Percentiles rank a stretch among this genome's conserved stretches.
Evolutionary conservation across 129 eudicot genomes (phyloP).

Genomic region (Artemisia tridentata): DNA sequence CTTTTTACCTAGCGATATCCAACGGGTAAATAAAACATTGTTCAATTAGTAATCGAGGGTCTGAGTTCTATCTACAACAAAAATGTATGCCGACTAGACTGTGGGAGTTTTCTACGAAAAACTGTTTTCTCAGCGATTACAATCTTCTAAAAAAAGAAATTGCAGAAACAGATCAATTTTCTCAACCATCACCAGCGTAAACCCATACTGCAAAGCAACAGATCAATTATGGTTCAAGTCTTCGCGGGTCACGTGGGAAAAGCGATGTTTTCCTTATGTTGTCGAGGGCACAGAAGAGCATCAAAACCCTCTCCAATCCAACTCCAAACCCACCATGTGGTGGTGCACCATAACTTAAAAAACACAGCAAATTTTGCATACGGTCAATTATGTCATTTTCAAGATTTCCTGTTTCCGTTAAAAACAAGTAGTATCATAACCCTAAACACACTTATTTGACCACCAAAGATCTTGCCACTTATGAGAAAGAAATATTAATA

Average conservation of each 20-base stretch:
- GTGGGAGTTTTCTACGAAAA: too few relatives aligned
- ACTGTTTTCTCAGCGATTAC: not conserved
- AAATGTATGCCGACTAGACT: too few relatives aligned
- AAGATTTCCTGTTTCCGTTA: not conserved
- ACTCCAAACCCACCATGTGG: constrained; percentile 87
- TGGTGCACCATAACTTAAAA: constrained; percentile 67
- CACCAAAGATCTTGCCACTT: not conserved
- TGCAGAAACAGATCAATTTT: not conserved
- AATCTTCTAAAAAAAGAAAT: constrained; percentile 10
- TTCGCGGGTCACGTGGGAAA: constrained; percentile 75
- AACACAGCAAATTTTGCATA: not conserved
- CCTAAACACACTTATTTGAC: not conserved
- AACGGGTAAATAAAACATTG: too few relatives aligned
- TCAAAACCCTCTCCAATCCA: constrained; percentile 83
- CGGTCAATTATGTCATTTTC: not conserved
- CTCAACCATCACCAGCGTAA: not conserved
- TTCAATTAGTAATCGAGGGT: too few relatives aligned
- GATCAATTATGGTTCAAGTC: constrained; percentile 56
- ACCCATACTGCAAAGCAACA: not conserved
- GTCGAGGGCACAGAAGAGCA: constrained; percentile 80
- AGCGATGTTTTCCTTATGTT: constrained; percentile 78
- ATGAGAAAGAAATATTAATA: not conserved
- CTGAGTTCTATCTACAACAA: too few relatives aligned
- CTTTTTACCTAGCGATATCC: too few relatives aligned
- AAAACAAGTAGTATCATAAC: not conserved